These are phyloP conservation scores for Castanopsis chinensis DNA, from an alignment of 306 rosid species.

Conservation along the genomic window DNA sequence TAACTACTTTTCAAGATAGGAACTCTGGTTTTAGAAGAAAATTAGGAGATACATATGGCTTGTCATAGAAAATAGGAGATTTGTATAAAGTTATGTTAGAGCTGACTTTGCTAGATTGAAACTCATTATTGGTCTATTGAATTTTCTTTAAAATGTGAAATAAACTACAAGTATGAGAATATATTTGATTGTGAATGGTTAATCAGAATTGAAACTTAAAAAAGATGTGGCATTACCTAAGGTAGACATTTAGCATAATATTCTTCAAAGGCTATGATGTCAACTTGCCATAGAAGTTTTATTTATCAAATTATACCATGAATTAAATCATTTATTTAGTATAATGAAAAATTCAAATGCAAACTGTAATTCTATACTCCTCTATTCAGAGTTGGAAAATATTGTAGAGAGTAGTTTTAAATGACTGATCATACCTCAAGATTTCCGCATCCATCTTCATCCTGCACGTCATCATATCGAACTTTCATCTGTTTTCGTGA, in stretches of 20 bases:
- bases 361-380: neutral
- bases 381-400: slow-evolving; percentile 18
- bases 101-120: neutral
- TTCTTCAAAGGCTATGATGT: neutral
- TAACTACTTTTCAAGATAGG: neutral
- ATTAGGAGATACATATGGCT: neutral
- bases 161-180: neutral
- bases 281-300: neutral
- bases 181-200: neutral
- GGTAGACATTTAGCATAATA: neutral
- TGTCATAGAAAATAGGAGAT: neutral
- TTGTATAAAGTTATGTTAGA: neutral
- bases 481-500: slow-evolving; percentile 78
- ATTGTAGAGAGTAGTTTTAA: slow-evolving; percentile 1
- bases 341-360: neutral
- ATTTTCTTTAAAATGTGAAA: neutral
- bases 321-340: neutral
- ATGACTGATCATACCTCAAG: slow-evolving; percentile 66
- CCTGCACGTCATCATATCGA: slow-evolving; percentile 74
- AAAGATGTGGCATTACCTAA: neutral
- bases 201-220: neutral
- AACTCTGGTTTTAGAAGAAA: slow-evolving; percentile 7
- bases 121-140: neutral
- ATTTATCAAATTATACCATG: neutral
- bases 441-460: slow-evolving; percentile 83